Conservation (phyloP, 2,329 filamentous ascomycete species). For the Diplodia corticola region DNA sequence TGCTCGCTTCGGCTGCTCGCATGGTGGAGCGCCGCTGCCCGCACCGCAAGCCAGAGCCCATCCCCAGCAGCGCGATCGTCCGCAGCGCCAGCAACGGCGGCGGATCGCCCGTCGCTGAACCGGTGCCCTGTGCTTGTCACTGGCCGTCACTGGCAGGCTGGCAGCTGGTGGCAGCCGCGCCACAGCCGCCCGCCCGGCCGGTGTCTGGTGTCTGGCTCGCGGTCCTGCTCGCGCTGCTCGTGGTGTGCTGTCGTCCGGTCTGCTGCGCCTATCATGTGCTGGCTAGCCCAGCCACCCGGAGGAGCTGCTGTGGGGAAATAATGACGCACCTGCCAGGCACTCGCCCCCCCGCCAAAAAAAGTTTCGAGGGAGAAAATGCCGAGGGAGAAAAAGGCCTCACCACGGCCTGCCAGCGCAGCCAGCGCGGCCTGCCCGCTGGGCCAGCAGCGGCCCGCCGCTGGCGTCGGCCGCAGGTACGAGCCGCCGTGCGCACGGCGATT, state of each 20-base stretch:
- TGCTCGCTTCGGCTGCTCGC: slow-evolving; percentile 8
- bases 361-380: background rate
- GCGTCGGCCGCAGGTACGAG: slow-evolving; percentile 7
- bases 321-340: slow-evolving; percentile 12
- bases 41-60: background rate
- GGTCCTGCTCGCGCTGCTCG: background rate
- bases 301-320: slow-evolving; percentile 5
- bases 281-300: slow-evolving; percentile 7
- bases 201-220: background rate
- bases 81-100: slow-evolving; percentile 9
- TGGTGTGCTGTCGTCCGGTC: slow-evolving; percentile 7
- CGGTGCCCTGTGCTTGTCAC: slow-evolving; percentile 6
- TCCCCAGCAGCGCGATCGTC: background rate
- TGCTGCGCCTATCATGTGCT: slow-evolving; percentile 17
- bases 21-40: slow-evolving; percentile 3
- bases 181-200: too few relatives aligned
- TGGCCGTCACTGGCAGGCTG: too few relatives aligned
- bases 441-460: background rate
- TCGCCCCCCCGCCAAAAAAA: slow-evolving; percentile 16
- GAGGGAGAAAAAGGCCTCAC: slow-evolving; percentile 1
- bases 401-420: slow-evolving; percentile 1
- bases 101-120: slow-evolving; percentile 10
- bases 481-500: slow-evolving; percentile 7
- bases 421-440: background rate
- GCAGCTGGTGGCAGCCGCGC: background rate